Evolutionary conservation across 2,329 filamentous ascomycete genomes (phyloP).

Genomic region (Emydomyces testavorans): DNA sequence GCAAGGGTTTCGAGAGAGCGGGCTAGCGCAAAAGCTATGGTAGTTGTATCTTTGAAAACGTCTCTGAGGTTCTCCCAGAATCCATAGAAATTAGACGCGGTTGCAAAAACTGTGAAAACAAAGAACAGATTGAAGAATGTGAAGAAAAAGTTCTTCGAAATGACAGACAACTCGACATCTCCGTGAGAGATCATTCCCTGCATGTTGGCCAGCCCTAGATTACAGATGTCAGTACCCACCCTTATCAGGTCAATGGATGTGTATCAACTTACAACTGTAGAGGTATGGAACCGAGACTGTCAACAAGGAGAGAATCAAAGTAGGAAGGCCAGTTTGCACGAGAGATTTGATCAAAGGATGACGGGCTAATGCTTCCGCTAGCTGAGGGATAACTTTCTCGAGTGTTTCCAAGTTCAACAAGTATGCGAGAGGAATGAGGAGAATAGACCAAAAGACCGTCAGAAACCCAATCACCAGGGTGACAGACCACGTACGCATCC

Average conservation of each 20-base stretch:
- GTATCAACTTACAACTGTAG: slow-evolving; percentile 60
- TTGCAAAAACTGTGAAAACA: slow-evolving; percentile 79
- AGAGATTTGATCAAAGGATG: slow-evolving; percentile 63
- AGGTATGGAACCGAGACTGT: slow-evolving; percentile 85
- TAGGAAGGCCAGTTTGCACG: slow-evolving; percentile 79
- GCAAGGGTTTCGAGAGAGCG: slow-evolving; percentile 61
- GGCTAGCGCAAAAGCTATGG: slow-evolving; percentile 65
- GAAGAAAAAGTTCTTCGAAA: slow-evolving; percentile 99
- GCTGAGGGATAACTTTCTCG: slow-evolving; percentile 54
- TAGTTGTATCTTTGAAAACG: slow-evolving; percentile 64
- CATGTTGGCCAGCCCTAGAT: slow-evolving; percentile 58
- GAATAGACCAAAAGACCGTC: slow-evolving; percentile 76
- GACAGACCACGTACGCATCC: slow-evolving; percentile 69
- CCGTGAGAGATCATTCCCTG: slow-evolving; percentile 94
- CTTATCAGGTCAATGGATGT: background rate
- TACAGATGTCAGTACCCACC: background rate
- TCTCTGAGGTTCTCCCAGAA: slow-evolving; percentile 55
- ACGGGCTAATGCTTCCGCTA: slow-evolving; percentile 55
- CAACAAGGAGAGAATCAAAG: slow-evolving; percentile 70
- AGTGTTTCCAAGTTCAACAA: slow-evolving; percentile 75
- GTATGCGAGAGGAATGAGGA: slow-evolving; percentile 67
- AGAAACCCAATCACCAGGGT: slow-evolving; percentile 72
- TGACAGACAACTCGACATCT: slow-evolving; percentile 84
- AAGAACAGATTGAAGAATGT: slow-evolving; percentile 99
- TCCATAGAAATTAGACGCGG: slow-evolving; percentile 61